A percentile compares a stretch with the other conserved stretches of the same genome.
Evolutionary conservation across 805 yeast species (phyloP).

Genomic region (Myxozyma nipponensis): DNA sequence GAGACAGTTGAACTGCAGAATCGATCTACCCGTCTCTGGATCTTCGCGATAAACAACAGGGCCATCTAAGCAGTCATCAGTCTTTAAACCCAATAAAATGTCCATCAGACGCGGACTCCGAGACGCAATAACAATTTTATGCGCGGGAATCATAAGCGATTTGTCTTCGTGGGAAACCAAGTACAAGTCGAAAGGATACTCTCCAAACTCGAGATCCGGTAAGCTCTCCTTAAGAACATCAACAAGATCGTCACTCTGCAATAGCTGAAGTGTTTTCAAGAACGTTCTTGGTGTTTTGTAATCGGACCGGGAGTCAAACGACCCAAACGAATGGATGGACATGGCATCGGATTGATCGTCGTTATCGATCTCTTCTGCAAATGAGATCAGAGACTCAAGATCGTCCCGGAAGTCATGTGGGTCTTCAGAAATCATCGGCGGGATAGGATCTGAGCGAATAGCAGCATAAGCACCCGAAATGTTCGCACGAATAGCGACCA

Average conservation of each 20-base stretch:
- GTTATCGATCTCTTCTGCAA: conserved; percentile 12
- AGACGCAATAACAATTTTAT: conserved; percentile 18
- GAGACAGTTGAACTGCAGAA: conserved; percentile 7
- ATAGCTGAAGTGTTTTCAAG: conserved; percentile 4
- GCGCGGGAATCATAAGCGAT: conserved; percentile 21
- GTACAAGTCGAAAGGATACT: conserved; percentile 15
- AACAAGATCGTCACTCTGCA: conserved; percentile 17
- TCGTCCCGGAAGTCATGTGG: conserved; percentile 50
- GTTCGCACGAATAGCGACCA: conserved; percentile 64
- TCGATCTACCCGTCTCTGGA: neutral
- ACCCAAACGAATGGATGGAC: conserved; percentile 4
- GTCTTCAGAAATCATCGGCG: conserved; percentile 52
- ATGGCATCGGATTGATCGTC: conserved; percentile 13
- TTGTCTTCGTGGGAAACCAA: conserved; percentile 22
- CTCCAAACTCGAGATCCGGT: conserved; percentile 14
- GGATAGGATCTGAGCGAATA: conserved; percentile 57
- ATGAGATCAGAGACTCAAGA: conserved; percentile 43
- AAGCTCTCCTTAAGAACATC: conserved; percentile 15
- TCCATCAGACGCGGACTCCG: conserved; percentile 28
- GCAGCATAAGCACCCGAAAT: conserved; percentile 63
- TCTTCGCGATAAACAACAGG: neutral
- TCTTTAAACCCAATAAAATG: conserved; percentile 16
- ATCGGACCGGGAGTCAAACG: conserved; percentile 1
- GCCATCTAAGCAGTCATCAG: neutral
- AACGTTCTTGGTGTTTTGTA: conserved; percentile 10